phyloP scores from a whole-genome alignment of 495 filamentous ascomycete genomes.

The Coniosporium apollinis region DNA sequence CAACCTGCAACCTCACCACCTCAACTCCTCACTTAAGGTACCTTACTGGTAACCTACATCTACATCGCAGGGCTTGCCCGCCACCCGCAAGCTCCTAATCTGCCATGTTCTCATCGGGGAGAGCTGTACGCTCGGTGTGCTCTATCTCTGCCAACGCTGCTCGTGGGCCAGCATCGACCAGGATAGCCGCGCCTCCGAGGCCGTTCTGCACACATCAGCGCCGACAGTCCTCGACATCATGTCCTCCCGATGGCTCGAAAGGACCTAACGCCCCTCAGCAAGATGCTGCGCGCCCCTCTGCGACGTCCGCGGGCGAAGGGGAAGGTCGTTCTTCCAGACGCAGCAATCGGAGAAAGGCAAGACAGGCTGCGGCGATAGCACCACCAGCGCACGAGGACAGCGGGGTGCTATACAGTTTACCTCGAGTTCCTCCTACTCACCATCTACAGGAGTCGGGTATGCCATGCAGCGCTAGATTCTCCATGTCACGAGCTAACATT shows the following conservation, averaged over 20 bases:
- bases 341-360: slow-evolving; percentile 20
- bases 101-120: no score
- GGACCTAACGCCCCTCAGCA: slow-evolving; percentile 10
- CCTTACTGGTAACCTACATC: no score
- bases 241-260: slow-evolving; percentile 11
- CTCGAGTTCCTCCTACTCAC: slow-evolving; percentile 72
- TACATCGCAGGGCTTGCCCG: no score
- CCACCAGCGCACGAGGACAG: slow-evolving; percentile 4
- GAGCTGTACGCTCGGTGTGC: no score
- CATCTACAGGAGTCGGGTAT: slow-evolving; percentile 58
- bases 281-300: slow-evolving; percentile 2
- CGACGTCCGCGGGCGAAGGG: slow-evolving; percentile 4
- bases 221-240: slow-evolving; percentile 16
- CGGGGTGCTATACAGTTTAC: slow-evolving; percentile 38
- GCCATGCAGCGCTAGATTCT: slow-evolving; percentile 10
- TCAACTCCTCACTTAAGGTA: no score
- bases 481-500: slow-evolving; percentile 10
- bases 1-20: no score
- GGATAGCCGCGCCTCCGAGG: no score
- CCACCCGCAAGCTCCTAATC: no score
- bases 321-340: slow-evolving; percentile 3
- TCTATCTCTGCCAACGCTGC: no score
- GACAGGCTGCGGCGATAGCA: slow-evolving; percentile 12
- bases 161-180: no score
- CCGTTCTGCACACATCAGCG: slow-evolving; percentile 16